Evolutionary conservation across 108 stramenopile genomes (phyloP), one percentile per base, ranked within the genome.

Genomic region (Mediolabrus comicus): DNA sequence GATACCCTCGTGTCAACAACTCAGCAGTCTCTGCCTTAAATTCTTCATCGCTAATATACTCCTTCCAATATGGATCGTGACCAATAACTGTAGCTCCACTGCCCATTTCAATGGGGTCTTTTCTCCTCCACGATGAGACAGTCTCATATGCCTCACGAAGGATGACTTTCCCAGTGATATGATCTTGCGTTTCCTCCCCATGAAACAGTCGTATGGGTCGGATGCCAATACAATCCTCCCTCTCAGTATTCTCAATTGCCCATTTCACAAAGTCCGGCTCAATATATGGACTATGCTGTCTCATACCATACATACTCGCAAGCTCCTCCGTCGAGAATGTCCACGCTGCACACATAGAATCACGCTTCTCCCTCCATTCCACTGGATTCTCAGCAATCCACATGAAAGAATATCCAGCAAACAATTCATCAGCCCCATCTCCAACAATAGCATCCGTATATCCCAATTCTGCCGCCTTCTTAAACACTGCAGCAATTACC

Each of bases 41-140:
- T 24, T 74, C 68, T 56, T 75, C 58, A 65, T 75, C 74, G 5
- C 53, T 57, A 13, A 78, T 59, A 0, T 25, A 24, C 28, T 80
- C 75, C 16, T 65, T 76, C 78, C 79, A 83, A 38, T 75, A 83
- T 10, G 11, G 4, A 61, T 84, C 58, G 6, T 82, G 34, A 4
- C 84, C 83, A 49, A 87, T 75, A 41, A 87, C 39, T 25, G 84
- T 84, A 19, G 65, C 79, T 13, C 86, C 86, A 28, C 59, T 68
- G 12, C 83, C 83, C 27, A 80, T 65, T 58, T 84, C 86, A 60
- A 84, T 84, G 4, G 86, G 86, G 77, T 87, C 83, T 69, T 87
- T 84, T 2, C 83, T 63, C 24, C 86, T 79, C 81, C 78, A 87
- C 52, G 82, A 82, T 8, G 75, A 56, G n/a, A 82, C 69, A n/a